A percentile compares a stretch with the other conserved stretches of the same genome.
Conservation (phyloP, 345 rosid genomes). For the Anastatica hierochuntica region DNA sequence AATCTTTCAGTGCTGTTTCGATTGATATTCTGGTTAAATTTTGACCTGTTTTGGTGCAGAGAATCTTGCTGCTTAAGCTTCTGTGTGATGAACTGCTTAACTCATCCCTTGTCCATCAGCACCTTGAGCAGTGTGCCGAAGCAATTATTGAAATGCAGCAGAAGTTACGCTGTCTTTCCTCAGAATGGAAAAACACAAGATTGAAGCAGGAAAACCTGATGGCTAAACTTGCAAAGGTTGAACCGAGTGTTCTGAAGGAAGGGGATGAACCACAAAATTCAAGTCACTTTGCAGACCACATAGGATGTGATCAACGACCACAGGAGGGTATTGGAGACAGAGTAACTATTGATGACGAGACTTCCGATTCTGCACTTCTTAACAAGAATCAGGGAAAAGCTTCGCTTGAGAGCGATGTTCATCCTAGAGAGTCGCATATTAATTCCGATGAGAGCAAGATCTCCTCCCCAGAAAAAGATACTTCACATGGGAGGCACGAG, state of each 20-base stretch:
- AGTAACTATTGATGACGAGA: conserved; percentile 24
- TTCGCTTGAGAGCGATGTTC: conserved; percentile 19
- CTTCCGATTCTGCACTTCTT: conserved; percentile 21
- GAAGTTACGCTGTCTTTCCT: conserved; percentile 59
- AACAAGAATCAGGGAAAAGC: conserved; percentile 19
- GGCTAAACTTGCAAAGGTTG: conserved; percentile 49
- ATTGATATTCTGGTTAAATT: conserved; percentile 7
- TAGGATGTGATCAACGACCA: conserved; percentile 24
- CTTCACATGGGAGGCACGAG: conserved; percentile 26
- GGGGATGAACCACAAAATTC: conserved; percentile 30
- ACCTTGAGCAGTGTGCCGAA: conserved; percentile 87
- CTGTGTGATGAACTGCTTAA: conserved; percentile 85
- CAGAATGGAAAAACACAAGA: conserved; percentile 64
- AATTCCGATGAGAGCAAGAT: conserved; percentile 23
- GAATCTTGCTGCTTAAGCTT: conserved; percentile 65
- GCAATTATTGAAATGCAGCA: conserved; percentile 68
- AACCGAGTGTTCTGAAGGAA: conserved; percentile 27
- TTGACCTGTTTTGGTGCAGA: conserved; percentile 44
- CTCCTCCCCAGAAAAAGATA: conserved; percentile 26
- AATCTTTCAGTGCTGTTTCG: not conserved
- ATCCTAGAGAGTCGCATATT: conserved; percentile 21
- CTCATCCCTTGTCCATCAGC: conserved; percentile 72
- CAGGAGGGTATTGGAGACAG: conserved; percentile 23
- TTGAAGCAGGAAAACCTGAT: conserved; percentile 55
- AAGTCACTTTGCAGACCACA: conserved; percentile 5